These are phyloP conservation scores for Xylaria sp. DNA, from an alignment of 2,329 filamentous ascomycete genomes.

Conservation along the genomic window DNA sequence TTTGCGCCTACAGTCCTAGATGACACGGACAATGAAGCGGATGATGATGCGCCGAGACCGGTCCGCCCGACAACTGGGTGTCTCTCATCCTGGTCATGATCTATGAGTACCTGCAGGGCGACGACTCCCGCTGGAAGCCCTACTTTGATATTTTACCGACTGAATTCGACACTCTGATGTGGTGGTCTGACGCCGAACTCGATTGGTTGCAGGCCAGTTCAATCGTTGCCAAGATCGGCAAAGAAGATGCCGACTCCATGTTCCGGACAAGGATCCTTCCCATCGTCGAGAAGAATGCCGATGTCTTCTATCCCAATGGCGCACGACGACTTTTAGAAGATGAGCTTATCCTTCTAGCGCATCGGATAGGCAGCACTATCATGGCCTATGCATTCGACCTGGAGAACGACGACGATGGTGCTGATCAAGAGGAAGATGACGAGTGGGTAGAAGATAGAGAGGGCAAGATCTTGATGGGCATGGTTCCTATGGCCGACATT, in stretches of 20 bases:
- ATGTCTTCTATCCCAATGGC: constrained; percentile 52
- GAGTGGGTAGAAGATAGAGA: constrained; percentile 70
- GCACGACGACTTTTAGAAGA: constrained; percentile 47
- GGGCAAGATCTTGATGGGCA: constrained; percentile 69
- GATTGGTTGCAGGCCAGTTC: constrained; percentile 76
- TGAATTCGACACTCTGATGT: constrained; percentile 86
- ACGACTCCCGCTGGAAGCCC: constrained; percentile 71
- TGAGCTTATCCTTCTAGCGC: constrained; percentile 61
- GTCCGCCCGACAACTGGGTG: constrained; percentile 59
- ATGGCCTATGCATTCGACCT: constrained; percentile 95
- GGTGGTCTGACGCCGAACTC: constrained; percentile 77
- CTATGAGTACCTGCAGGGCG: constrained; percentile 69
- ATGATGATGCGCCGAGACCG: constrained; percentile 43
- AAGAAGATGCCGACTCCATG: constrained; percentile 70
- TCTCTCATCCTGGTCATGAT: constrained; percentile 78
- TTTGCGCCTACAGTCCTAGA: constrained; percentile 49
- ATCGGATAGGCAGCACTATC: constrained; percentile 84
- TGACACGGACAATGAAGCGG: constrained; percentile 46
- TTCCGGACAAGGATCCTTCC: constrained; percentile 65
- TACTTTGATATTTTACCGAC: constrained; percentile 79
- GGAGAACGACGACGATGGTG: constrained; percentile 55
- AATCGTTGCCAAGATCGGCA: constrained; percentile 78
- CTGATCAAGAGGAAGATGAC: constrained; percentile 65
- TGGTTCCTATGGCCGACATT: constrained; percentile 91
- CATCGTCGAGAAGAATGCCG: constrained; percentile 51